These are phyloP conservation scores for Tuber brumale DNA, from an alignment of 495 filamentous ascomycete species.

Conservation along the genomic window DNA sequence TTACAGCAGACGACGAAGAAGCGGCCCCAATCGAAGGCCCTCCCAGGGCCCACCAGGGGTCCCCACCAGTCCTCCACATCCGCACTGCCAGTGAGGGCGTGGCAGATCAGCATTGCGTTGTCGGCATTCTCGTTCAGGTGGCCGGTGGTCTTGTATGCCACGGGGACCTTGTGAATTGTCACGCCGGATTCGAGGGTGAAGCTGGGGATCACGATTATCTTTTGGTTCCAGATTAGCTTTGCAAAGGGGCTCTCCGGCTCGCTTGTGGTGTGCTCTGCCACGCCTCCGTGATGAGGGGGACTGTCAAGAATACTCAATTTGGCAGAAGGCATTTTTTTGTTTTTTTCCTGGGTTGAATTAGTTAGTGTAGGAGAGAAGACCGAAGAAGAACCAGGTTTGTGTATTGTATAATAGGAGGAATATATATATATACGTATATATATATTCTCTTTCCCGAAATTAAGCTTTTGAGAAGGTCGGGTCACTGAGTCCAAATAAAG, in stretches of 20 bases:
- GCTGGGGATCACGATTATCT: constrained; percentile 72
- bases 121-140: constrained; percentile 64
- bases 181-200: constrained; percentile 94
- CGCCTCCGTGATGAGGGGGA: neutral
- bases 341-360: neutral
- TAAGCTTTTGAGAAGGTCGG: neutral
- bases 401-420: neutral
- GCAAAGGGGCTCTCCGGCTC: constrained; percentile 93
- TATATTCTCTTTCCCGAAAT: neutral
- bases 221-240: constrained; percentile 75
- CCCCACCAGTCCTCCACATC: constrained; percentile 99
- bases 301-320: neutral
- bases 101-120: constrained; percentile 96
- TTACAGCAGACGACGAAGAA: constrained; percentile 97
- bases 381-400: neutral
- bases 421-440: neutral
- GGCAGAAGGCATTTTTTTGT: neutral
- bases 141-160: constrained; percentile 87
- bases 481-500: neutral
- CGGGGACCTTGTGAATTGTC: constrained; percentile 75
- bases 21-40: constrained; percentile 82
- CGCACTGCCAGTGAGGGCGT: constrained; percentile 90
- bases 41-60: constrained; percentile 77
- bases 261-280: constrained; percentile 52
- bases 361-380: neutral